Evolutionary conservation across 352 stramenopile species (phyloP), one percentile per base, ranked within the genome.

Genomic region (Bremia lactucae): DNA sequence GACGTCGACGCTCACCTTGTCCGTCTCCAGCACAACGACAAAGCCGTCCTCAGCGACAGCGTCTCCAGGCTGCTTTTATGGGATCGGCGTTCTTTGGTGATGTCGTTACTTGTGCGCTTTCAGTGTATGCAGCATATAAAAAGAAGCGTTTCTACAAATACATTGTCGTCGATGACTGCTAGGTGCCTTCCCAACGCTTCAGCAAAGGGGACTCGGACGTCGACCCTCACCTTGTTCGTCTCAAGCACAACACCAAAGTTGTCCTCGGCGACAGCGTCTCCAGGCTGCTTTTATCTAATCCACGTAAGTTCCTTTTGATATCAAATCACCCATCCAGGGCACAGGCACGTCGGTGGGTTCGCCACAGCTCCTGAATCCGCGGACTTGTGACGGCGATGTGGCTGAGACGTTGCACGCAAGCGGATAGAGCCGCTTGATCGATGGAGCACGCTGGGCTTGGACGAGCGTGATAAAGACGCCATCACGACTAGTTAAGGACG

Each of bases 191-290:
- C 75, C 39, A 99, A 65, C 35, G 71, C 75, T 24, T 94, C 95
- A 11, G 70, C 68, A 40, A 88, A 77, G 0, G 85, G 74, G 26
- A 91, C 72, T 25, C 90, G 71, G 10, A 96, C 81, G 41, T n/a
- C n/a, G n/a, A n/a, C n/a, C n/a, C n/a, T n/a, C n/a, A n/a, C n/a
- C n/a, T n/a, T n/a, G n/a, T n/a, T 95, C 7, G 96, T 99, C 71
- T 98, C 96, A 4, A 99, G 72, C 35, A 98, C 86, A n/a, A 97
- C 83, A 1, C 98, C 84, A n/a, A 98, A 92, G 24, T 99, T 95
- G 60, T 98, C 95, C 31, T 81, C 77, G 5, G 84, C 67, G 28
- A 98, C 83, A 28, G 69, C 83, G 51, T 98, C 95, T 25, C 96
- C 95, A 0, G 87, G 71, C 22, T 81, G 56, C 53, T 98, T 96